Base-by-base conservation (phyloP, 345 rosid species). In the Raphanus sativus region DNA sequence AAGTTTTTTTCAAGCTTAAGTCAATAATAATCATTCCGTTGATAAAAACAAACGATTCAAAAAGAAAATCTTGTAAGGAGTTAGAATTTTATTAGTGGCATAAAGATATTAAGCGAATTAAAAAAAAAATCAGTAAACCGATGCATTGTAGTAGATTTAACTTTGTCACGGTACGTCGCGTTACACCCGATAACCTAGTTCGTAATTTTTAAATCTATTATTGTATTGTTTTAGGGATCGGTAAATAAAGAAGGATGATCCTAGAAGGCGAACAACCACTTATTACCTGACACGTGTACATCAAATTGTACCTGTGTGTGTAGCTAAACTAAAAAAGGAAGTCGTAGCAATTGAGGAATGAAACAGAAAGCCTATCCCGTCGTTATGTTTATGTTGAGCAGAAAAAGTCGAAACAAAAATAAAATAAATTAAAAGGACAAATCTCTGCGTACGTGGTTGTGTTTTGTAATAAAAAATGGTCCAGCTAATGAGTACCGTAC, bases 121-220 rank as follows among this genome's bases (percentile, higher is more conserved):
- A 16, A 54, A 17, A 1, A 16, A 29, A 38, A 63, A 54, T n/a
- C 32, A 29, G 29, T 12, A 40, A 55, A 28, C 34, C 75, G 75
- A 54, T 48, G 48, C 13, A 11, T 5, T 61, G 30, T 56, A 30
- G 33, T 77, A 70, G 30, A 36, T 32, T 32, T 62, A 36, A 38
- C 13, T 0, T 73, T 69, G 61, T 69, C 64, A 80, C 82, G 78
- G 71, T 74, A 74, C 82, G 79, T 75, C 21, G 82, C 71, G 79
- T 32, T 69, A 58, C 75, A 80, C 72, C 50, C 75, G 62, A 78
- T 73, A 78, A 58, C 24, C 65, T 26, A 29, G 0, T 36, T 62
- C 2, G 7, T 21, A 21, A 21, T 0, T 21, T 21, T 21, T 21
- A 21, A 21, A 21, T 21, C 0, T 62, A 3, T 1, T 62, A 3